Evolutionary conservation across 2,329 filamentous ascomycete genomes (phyloP).

Genomic region (Fusarium decemcellulare): DNA sequence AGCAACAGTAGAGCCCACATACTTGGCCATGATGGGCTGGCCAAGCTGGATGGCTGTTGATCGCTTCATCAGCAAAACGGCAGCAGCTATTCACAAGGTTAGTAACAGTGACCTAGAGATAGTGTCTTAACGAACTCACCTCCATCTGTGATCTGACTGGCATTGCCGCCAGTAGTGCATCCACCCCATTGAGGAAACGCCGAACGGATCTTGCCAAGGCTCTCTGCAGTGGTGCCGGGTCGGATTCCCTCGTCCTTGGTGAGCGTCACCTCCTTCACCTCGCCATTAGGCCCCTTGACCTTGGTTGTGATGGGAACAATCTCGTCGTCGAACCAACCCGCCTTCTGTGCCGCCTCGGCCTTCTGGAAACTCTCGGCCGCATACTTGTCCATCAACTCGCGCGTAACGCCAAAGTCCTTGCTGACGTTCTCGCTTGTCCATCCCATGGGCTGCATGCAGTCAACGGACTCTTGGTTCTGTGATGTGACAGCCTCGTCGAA

Average conservation of each 20-base stretch:
- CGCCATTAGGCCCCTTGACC: conserved; percentile 87
- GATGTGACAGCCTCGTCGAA: conserved; percentile 83
- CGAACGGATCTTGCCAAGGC: conserved; percentile 85
- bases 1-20: conserved; percentile 90
- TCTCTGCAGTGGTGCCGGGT: conserved; percentile 88
- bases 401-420: conserved; percentile 86
- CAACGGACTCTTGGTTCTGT: conserved; percentile 80
- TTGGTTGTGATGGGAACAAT: conserved; percentile 89
- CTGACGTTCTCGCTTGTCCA: conserved; percentile 98
- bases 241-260: conserved; percentile 92
- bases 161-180: conserved; percentile 91
- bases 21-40: conserved; percentile 95
- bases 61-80: conserved; percentile 93
- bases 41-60: conserved; percentile 88
- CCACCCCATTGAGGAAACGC: conserved; percentile 94
- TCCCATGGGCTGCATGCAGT: conserved; percentile 97
- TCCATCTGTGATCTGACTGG: conserved; percentile 94
- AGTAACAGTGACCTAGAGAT: conserved; percentile 8
- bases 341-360: conserved; percentile 91
- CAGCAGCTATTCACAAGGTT: conserved; percentile 71
- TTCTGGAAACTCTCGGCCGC: conserved; percentile 90
- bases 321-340: conserved; percentile 93
- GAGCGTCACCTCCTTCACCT: conserved; percentile 82
- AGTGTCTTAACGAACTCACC: conserved; percentile 59
- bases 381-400: conserved; percentile 86